Evolutionary conservation across 768 basidiomycete genomes (phyloP), one percentile per base, ranked within the genome.

Genomic region (Termitomyces sp.): DNA sequence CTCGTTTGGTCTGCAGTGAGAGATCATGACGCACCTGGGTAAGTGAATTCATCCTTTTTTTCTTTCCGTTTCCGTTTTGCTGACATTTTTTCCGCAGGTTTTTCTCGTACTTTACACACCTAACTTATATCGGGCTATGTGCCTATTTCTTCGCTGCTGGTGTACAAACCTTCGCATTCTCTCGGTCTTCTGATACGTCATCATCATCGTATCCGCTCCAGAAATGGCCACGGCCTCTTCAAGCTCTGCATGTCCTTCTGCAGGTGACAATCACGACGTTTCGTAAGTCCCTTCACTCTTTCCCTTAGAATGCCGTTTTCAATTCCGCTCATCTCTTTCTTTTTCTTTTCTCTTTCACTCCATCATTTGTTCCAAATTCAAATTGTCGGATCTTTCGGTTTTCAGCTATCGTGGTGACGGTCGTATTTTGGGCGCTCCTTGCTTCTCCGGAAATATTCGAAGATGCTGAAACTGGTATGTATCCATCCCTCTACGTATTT

Each of bases 81-180:
- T 54, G 38, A 35, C 12, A 7, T 16, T 10, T 25, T 23, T 14
- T 19, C 9, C 21, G 14, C 17, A 41, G 43, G 21, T 21, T 25
- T 54, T 49, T 52, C 32, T 61, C 42, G 35, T 56, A 48, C 71
- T 77, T 85, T 61, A 79, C 81, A 8, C 89, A 83, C 69, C 75
- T 89, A 1, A 78, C 83, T 0, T 86, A 82, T 57, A 80, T 82
- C 37, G 88, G 88, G 0, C 62, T 87, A 1, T 75, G 78, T 19
- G 75, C 85, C 21, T 90, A 88, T 68, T 82, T 83, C 67, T 84
- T 77, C 66, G 85, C 84, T 0, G 66, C 86, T 1, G 73, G 78
- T 3, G 71, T 81, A 1, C 86, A 88, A 53, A 83, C 82, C 0
- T 37, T 77, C 5, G 64, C 67, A 0, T 87, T 80, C 58, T 78